Conservation (phyloP, 73 alveolate genomes). For the Tetrahymena elliotti region DNA sequence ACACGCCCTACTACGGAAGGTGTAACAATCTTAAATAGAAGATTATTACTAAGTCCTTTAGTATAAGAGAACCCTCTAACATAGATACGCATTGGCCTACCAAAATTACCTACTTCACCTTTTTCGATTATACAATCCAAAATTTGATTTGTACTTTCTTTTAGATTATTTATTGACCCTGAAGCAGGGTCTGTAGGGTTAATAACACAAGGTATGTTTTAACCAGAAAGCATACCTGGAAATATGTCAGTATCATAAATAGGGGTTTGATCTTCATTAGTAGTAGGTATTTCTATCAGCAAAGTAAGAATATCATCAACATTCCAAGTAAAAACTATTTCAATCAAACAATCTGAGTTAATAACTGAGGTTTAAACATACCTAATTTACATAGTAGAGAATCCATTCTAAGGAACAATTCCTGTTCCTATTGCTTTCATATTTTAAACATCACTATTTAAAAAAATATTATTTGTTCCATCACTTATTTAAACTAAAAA, state of each 20-base stretch:
- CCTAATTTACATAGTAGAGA: neutral
- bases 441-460: neutral
- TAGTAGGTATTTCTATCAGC: neutral
- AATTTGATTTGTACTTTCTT: neutral
- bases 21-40: neutral
- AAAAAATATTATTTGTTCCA: neutral
- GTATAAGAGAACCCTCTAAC: neutral
- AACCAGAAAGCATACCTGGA: neutral
- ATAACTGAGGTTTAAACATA: neutral
- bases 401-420: neutral
- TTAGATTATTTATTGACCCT: neutral
- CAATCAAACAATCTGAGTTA: neutral
- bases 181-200: neutral
- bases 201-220: neutral
- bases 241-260: neutral
- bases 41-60: neutral
- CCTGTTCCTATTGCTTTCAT: neutral
- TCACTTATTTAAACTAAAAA: neutral
- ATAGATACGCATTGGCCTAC: neutral
- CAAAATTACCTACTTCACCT: neutral
- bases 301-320: neutral
- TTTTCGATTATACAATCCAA: neutral
- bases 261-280: neutral
- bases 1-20: neutral
- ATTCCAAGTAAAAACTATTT: neutral